These are phyloP conservation scores for Salisapilia sapeloensis DNA, from an alignment of 352 stramenopile species.

Conservation along the genomic window DNA sequence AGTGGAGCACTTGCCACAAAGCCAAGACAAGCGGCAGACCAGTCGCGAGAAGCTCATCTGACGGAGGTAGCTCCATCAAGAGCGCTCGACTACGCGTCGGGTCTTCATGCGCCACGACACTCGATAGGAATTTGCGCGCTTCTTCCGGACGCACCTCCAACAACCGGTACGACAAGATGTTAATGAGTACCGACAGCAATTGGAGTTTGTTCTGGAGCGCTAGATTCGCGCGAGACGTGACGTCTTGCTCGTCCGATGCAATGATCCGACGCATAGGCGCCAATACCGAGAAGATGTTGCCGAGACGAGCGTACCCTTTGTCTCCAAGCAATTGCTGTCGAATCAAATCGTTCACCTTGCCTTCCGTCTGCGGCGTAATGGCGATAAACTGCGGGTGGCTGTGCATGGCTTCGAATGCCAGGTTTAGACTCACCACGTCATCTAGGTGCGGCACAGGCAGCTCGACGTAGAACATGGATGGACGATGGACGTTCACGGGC, in stretches of 20 bases:
- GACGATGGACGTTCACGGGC: conserved; percentile 11
- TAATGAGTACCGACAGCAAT: conserved; percentile 65
- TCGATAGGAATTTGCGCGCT: conserved; percentile 23
- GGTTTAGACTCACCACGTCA: conserved; percentile 57
- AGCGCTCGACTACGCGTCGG: conserved; percentile 20
- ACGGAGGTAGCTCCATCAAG: conserved; percentile 24
- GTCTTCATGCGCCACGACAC: conserved; percentile 16
- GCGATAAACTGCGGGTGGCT: conserved; percentile 68
- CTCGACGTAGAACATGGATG: conserved; percentile 79
- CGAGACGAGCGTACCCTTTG: conserved; percentile 77
- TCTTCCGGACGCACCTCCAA: conserved; percentile 50
- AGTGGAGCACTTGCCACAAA: conserved; percentile 69
- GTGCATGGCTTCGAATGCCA: conserved; percentile 66
- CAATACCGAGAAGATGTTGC: conserved; percentile 77
- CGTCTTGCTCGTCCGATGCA: conserved; percentile 9
- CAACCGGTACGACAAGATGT: conserved; percentile 64
- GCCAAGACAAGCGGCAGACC: conserved; percentile 59
- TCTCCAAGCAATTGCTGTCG: conserved; percentile 58
- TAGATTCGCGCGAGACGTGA: conserved; percentile 36
- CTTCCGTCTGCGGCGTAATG: conserved; percentile 16
- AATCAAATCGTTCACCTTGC: conserved; percentile 11
- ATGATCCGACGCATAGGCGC: conserved; percentile 67
- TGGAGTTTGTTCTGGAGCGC: conserved; percentile 74
- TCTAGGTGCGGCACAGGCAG: conserved; percentile 55
- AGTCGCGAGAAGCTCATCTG: conserved; percentile 44